Conservation (phyloP, 257 asterid species). For the Solanum clarkiae region DNA sequence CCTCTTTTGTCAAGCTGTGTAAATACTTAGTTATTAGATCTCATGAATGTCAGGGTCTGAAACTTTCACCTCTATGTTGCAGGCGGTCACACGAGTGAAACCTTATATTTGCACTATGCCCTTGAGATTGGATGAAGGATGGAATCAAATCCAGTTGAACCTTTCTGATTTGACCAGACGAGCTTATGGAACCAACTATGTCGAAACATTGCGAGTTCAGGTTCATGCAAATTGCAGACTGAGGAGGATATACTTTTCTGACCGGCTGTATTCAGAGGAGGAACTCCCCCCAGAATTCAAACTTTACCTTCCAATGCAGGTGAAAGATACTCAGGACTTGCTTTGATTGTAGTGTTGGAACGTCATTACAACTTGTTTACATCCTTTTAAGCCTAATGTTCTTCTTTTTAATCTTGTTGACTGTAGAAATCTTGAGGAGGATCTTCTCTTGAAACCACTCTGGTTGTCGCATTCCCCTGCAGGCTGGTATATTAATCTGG, state of each 20-base stretch:
- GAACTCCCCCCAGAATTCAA: conserved; percentile 98
- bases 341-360: background rate
- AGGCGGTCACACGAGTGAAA: conserved; percentile 87
- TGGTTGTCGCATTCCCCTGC: background rate
- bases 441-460: background rate
- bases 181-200: conserved; percentile 95
- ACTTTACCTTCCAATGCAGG: conserved; percentile 96
- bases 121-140: conserved; percentile 82
- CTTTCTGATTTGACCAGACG: conserved; percentile 80
- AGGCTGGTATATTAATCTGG: background rate
- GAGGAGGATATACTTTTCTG: conserved; percentile 88
- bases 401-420: background rate
- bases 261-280: conserved; percentile 92
- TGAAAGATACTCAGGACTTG: background rate
- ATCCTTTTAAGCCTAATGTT: background rate
- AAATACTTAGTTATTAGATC: background rate
- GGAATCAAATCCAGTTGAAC: conserved; percentile 93
- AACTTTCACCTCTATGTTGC: conserved; percentile 5
- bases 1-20: background rate
- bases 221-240: conserved; percentile 90
- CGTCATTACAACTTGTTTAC: background rate
- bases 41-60: background rate
- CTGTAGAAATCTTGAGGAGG: background rate
- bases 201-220: conserved; percentile 82
- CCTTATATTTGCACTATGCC: conserved; percentile 97